Evolutionary conservation across 2,329 filamentous ascomycete species (phyloP).

Genomic region (Myriosclerotinia scirpicola): DNA sequence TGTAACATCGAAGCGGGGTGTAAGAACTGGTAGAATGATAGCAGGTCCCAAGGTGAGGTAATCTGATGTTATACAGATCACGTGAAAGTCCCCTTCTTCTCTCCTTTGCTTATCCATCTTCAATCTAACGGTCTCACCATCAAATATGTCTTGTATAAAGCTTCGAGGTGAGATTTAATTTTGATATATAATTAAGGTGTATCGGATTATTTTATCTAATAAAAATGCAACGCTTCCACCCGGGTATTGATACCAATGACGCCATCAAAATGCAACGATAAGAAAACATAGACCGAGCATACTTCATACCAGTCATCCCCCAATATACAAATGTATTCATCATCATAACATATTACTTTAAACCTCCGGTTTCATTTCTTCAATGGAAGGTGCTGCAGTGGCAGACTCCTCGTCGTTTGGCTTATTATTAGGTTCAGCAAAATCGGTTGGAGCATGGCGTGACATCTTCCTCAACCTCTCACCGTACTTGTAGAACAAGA

Average conservation of each 20-base stretch:
- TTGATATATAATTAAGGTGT: no score
- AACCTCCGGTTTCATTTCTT: constrained; percentile 4
- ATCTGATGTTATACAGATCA: background rate
- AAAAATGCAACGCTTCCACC: constrained; percentile 13
- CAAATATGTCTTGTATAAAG: background rate
- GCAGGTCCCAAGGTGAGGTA: no score
- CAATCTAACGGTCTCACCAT: background rate
- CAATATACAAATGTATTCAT: constrained; percentile 1
- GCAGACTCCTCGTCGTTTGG: constrained; percentile 16
- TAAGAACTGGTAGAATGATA: background rate
- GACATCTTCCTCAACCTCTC: constrained; percentile 49
- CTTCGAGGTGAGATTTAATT: background rate
- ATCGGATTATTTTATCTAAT: background rate
- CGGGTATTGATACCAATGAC: constrained; percentile 17
- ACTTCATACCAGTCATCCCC: constrained; percentile 13
- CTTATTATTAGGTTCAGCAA: background rate
- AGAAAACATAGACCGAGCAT: background rate
- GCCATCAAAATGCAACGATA: constrained; percentile 15
- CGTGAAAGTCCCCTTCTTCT: background rate
- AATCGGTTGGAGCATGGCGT: constrained; percentile 28
- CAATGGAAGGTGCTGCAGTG: constrained; percentile 10
- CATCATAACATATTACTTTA: constrained; percentile 14
- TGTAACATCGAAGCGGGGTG: background rate
- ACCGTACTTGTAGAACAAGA: constrained; percentile 53
- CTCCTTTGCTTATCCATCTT: background rate